Evolutionary conservation across 352 stramenopile genomes (phyloP), one percentile per base, ranked within the genome.

Genomic region (Pilasporangium apinafurcum): DNA sequence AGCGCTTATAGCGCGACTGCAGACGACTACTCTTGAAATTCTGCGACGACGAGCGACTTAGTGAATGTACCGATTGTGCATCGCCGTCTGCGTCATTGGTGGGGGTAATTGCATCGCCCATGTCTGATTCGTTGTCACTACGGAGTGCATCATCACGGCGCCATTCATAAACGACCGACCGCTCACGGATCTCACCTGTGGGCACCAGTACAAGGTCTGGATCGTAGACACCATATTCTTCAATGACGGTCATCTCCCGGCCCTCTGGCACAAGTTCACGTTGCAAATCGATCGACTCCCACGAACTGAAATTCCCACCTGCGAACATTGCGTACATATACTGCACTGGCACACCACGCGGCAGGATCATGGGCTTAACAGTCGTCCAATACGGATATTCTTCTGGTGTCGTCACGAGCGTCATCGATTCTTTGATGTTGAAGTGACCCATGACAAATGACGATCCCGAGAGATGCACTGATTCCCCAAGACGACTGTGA

Each of bases 381-480:
- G 95, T 98, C 18, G 71, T 92, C 96, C 96, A 99, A 37, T 97
- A 77, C 8, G 96, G 96, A 66, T 99, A 98, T 4, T 84, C 71
- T n/a, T 97, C 89, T 0, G 96, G 96, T 21, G 88, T 97, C 1
- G 96, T 99, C 18, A 97, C 86, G 47, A 99, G 84, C 51, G 96
- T 92, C 48, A 98, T 89, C 31, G 74, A 86, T 42, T 92, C 77
- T 52, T 70, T 92, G 50, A 78, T 78, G 47, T 92, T 92, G 60
- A 89, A 92, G 62, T 92, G 77, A 13, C 81, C 81, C 81, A 92
- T 92, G 12, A 83, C 67, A 51, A 91, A 86, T 17, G 78, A 89
- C 48, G 81, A 86, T 22, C 81, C 81, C 1, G 72, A 86, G 49
- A 70, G 86, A 48, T 90, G 78, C 45, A 92, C 65, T 8, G 62